Base-by-base conservation (phyloP, 2,329 filamentous ascomycete species). In the Aureobasidium sp. region DNA sequence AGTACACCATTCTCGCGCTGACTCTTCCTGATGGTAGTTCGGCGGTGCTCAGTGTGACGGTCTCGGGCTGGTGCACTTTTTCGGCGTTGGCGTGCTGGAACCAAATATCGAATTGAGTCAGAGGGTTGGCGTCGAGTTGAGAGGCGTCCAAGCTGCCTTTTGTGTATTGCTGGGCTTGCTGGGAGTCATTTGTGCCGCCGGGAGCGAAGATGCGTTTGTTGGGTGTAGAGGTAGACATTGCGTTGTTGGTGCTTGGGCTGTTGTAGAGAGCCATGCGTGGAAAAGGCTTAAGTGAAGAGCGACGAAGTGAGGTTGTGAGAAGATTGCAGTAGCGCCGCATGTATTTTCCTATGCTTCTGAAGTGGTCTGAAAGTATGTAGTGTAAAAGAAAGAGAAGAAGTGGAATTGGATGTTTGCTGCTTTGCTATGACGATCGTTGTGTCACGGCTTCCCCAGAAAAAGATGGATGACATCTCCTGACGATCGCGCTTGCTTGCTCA, bases 21-120 rank as follows among this genome's bases (percentile, higher is more conserved):
- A 97, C 89, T 51, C 89, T 87, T 64, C 94, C 94, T 0, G 86
- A 89, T 1, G 93, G 93, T 5, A 97, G 82, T 27, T 82, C 79
- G 0, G 92, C 92, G 0, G 94, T 99, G 3, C 92, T 88, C 1
- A 99, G 81, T 1, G 88, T 92, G 70, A 91, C 92, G 0, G 94
- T 90, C 76, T 99, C 94, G 1, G 93, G 92, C 68, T 95, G 89
- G 50, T 85, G 79, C 51, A 92, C 83, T 29, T 78, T 72, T 10
- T 78, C 71, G 5, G 80, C 71, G 65, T 87, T 84, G 0, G 92
- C 90, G 64, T 87, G 82, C 13, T 83, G 81, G 82, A 96, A 99
- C 94, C 94, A 99, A 65, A 78, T 75, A 78, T 96, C 84, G 80
- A 97, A 99, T 78, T 97, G 94, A 36, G 81, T 79, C 63, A 93